Evolutionary conservation across 345 rosid genomes (phyloP).

Genomic region (Cardamine chenopodiifolia): DNA sequence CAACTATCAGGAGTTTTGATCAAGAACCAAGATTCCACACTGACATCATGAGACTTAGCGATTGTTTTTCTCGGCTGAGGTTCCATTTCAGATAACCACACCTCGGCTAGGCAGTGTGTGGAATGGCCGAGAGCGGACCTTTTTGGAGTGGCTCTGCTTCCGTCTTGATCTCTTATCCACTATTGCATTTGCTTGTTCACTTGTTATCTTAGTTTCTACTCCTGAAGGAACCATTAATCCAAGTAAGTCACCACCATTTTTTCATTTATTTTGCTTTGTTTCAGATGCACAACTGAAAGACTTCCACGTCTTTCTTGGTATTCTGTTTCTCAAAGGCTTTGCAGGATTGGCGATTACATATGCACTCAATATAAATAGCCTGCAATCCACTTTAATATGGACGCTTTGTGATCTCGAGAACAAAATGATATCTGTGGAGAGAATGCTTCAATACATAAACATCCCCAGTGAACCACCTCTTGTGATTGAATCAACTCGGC

Average conservation of each 20-base stretch:
- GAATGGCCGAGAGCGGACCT: too few relatives aligned
- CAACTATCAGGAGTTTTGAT: constrained; percentile 72
- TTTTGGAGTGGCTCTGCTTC: constrained; percentile 81
- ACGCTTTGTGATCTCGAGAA: constrained; percentile 53
- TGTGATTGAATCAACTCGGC: constrained; percentile 54
- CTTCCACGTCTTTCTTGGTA: neutral
- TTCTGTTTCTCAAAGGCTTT: constrained; percentile 42
- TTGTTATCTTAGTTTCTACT: constrained; percentile 61
- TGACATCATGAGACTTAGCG: constrained; percentile 57
- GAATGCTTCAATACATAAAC: constrained; percentile 59
- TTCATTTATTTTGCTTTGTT: neutral
- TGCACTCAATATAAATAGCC: constrained; percentile 54
- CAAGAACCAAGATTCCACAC: constrained; percentile 63
- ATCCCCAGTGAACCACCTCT: constrained; percentile 71
- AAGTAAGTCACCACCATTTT: constrained; percentile 46
- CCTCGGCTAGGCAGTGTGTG: too few relatives aligned
- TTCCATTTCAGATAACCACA: too few relatives aligned
- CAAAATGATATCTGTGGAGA: constrained; percentile 66
- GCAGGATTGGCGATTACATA: constrained; percentile 63
- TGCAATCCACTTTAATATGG: constrained; percentile 56
- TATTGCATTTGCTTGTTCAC: constrained; percentile 56
- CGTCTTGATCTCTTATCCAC: constrained; percentile 67
- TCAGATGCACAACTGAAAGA: constrained; percentile 7
- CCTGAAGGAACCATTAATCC: constrained; percentile 63
- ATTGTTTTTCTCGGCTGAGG: constrained; percentile 57